Conservation (phyloP, 305 asterid genomes). For the Fraxinus platypoda region DNA sequence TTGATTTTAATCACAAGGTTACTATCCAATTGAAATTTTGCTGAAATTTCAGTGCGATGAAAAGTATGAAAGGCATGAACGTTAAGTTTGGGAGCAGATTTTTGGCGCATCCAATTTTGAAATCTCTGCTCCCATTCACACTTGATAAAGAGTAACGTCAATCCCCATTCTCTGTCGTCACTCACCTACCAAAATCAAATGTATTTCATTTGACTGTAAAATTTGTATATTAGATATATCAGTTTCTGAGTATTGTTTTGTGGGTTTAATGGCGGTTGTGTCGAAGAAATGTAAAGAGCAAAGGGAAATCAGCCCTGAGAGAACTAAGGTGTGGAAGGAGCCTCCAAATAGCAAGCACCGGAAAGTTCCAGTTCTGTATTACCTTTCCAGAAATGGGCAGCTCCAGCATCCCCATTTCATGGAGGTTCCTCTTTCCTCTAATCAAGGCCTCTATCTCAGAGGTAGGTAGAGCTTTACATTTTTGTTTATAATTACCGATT, state of each 20-base stretch:
- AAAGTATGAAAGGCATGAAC: neutral
- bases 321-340: conserved; percentile 36
- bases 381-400: conserved; percentile 46
- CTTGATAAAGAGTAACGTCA: neutral
- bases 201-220: neutral
- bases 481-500: neutral
- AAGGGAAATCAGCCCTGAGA: conserved; percentile 38
- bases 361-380: conserved; percentile 46
- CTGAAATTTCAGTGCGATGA: neutral
- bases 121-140: neutral
- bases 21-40: neutral
- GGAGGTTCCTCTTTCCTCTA: conserved; percentile 64
- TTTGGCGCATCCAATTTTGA: neutral
- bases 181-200: neutral
- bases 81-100: neutral
- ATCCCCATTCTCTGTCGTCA: neutral
- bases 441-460: conserved; percentile 56
- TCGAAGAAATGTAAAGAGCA: conserved; percentile 7
- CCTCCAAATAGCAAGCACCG: conserved; percentile 20
- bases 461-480: conserved; percentile 24
- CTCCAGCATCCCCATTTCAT: conserved; percentile 59
- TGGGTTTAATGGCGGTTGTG: neutral
- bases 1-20: no score
- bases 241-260: neutral
- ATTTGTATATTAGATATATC: neutral